Evolutionary conservation across 2,329 filamentous ascomycete species (phyloP), one percentile per base, ranked within the genome.

Genomic region (Fusarium luffae): DNA sequence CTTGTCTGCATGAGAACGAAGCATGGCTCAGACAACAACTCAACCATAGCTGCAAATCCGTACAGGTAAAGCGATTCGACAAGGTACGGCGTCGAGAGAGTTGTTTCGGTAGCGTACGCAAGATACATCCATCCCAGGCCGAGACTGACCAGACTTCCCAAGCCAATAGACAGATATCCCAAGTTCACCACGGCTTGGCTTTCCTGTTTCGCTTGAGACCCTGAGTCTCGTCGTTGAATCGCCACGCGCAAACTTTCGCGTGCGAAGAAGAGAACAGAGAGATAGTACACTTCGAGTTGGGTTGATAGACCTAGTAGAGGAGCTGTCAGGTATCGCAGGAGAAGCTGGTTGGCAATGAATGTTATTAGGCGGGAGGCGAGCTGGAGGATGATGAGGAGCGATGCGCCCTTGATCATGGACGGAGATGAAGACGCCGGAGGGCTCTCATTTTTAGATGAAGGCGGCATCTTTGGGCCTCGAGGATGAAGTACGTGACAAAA

Each of bases 211-310:
- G 49, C 57, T 18, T 71, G 55, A 16, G 54, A 56, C 1, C 49
- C 62, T 7, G 70, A 71, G n/a, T 72, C 68, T 72, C 94, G 92
- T 54, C 96, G 87, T 80, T 98, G 95, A 37, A 97, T 88, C 27
- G 95, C 94, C n/a, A 97, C 91, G 18, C 96, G 91, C 50, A 98
- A 83, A 75, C 92, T 95, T 81, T 99, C 96, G 41, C 96, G 88
- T 0, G 96, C 92, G 76, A 99, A 98, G 80, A 97, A 98, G 1
- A 99, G 86, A n/a, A 97, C 90, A 0, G 94, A 93, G 46, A 97
- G 91, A 63, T 95, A 94, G 79, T 94, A 98, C 1, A 98, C 89
- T 75, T 99, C 96, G 5, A 99, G 86, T 79, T 98, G 96, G 0
- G 94, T 91, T 3, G 94, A 92, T 7, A 97, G 85, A 8, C 95